Conservation (phyloP, 2,329 filamentous ascomycete species). For the Ophiosphaerella korrae region DNA sequence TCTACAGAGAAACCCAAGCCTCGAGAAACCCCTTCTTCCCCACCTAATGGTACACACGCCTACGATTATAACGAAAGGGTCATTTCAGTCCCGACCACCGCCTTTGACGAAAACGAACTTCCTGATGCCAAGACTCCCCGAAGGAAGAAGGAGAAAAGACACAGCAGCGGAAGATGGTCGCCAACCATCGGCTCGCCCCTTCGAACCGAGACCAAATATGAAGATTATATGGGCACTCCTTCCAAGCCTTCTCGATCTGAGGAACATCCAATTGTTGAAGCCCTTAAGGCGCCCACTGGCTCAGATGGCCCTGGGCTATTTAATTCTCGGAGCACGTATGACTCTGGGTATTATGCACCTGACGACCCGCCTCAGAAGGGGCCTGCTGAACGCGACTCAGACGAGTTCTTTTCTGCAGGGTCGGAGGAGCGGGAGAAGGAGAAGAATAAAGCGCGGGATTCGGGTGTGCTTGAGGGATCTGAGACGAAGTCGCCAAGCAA, state of each 20-base stretch:
- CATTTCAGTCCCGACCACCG: constrained; percentile 37
- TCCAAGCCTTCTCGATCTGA: constrained; percentile 8
- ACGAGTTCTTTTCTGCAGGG: constrained; percentile 41
- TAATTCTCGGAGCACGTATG: constrained; percentile 25
- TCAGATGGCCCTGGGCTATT: constrained; percentile 18
- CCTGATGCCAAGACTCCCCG: constrained; percentile 48
- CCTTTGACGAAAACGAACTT: constrained; percentile 42
- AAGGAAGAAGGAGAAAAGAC: constrained; percentile 55
- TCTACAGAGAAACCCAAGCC: constrained; percentile 22
- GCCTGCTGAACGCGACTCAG: constrained; percentile 35
- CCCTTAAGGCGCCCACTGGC: constrained; percentile 19
- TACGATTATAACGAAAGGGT: constrained; percentile 19
- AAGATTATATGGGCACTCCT: constrained; percentile 48
- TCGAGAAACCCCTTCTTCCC: constrained; percentile 16
- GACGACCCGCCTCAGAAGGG: constrained; percentile 29
- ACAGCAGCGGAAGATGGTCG: constrained; percentile 48
- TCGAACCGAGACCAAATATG: constrained; percentile 50
- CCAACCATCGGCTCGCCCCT: constrained; percentile 51
- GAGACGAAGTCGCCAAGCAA: constrained; percentile 15
- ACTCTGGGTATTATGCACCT: constrained; percentile 43
- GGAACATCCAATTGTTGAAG: constrained; percentile 21
- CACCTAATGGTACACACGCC: constrained; percentile 23
- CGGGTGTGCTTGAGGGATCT: constrained; percentile 21
- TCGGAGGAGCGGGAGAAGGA: constrained; percentile 36
- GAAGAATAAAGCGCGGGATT: constrained; percentile 23